Evolutionary conservation across 495 filamentous ascomycete genomes (phyloP), one percentile per base, ranked within the genome.

Genomic region (Chaetomium cochliodes): DNA sequence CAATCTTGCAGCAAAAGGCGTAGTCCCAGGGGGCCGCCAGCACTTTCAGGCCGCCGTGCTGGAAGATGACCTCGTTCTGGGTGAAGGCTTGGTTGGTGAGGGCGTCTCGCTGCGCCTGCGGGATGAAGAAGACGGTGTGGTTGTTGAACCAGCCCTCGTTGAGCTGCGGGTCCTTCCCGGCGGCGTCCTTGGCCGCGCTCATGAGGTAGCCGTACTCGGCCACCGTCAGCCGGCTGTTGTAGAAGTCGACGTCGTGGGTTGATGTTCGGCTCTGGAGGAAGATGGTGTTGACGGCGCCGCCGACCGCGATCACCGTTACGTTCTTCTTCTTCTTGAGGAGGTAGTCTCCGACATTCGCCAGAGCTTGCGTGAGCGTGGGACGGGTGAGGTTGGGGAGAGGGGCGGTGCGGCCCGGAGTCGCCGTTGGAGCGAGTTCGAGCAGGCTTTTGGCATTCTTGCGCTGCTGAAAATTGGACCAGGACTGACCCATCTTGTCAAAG

Each of bases 191-290:
- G 33, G 54, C 54, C 11, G 16, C 54, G 7, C 20, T 23, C 11
- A 56, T 12, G n/a, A 56, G 33, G 3, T 41, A 12, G 18, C 23
- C 25, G n/a, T 23, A 41, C 16, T 56, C 54, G 20, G 30, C n/a
- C 16, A 20, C 33, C 54, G 54, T 56, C 30, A 33, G 52, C 11
- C 13, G 9, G 9, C 9, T 56, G 33, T 56, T 56, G 54, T 33
- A 55, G 52, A 55, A 55, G 52, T 55, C 52, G 16, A 55, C 52
- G 28, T 55, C 52, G 28, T 55, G 52, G 0, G 52, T 55, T 2
- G 52, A 8, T 1, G 3, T 1, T 2, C 28, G 52, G 52, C 52
- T 55, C 26, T 22, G 5, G 16, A 55, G 28, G 9, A 20, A 37
- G 13, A 55, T 55, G 28, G 52, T 55, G 28, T 55, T 55, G 52